Percentiles rank a stretch among this genome's conserved stretches.
Conservation (phyloP, 495 filamentous ascomycete genomes). For the Penicillium atrosanguineum region DNA sequence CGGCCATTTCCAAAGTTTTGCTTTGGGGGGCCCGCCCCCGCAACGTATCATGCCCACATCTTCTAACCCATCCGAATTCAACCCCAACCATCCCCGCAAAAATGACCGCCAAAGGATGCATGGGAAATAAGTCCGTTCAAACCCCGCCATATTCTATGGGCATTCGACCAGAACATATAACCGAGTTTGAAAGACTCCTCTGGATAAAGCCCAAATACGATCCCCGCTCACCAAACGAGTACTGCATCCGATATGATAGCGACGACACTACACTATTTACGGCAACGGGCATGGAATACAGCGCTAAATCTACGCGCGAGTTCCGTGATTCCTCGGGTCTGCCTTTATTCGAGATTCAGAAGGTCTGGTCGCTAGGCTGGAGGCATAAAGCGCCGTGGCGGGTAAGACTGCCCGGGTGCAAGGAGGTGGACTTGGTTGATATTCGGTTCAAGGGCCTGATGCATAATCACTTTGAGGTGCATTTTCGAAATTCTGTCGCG, state of each 20-base stretch:
- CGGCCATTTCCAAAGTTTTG: too few relatives aligned
- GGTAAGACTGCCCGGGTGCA: slow-evolving; percentile 7
- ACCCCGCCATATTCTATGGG: too few relatives aligned
- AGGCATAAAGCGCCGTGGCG: slow-evolving; percentile 6
- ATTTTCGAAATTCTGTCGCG: too few relatives aligned
- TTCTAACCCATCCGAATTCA: too few relatives aligned
- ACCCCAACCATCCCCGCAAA: too few relatives aligned
- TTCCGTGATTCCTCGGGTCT: slow-evolving; percentile 22
- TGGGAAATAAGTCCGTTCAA: too few relatives aligned
- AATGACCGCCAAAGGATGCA: too few relatives aligned
- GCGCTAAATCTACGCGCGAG: slow-evolving; percentile 8
- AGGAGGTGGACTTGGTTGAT: too few relatives aligned
- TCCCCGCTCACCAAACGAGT: slow-evolving; percentile 12
- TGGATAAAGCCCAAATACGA: slow-evolving; percentile 19
- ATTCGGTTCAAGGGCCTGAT: too few relatives aligned
- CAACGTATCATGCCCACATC: too few relatives aligned
- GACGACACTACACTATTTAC: slow-evolving; percentile 15
- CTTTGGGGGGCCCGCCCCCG: too few relatives aligned
- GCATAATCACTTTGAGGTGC: too few relatives aligned
- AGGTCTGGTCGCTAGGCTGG: neutral
- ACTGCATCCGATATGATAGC: slow-evolving; percentile 14
- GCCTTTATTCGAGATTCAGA: slow-evolving; percentile 16
- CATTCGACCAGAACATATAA: neutral
- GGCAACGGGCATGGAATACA: slow-evolving; percentile 19
- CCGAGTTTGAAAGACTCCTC: slow-evolving; percentile 12